Percentiles rank a stretch among this genome's conserved stretches.
Evolutionary conservation across 2,329 filamentous ascomycete genomes (phyloP).

Genomic region (Didymosphaeria variabile): DNA sequence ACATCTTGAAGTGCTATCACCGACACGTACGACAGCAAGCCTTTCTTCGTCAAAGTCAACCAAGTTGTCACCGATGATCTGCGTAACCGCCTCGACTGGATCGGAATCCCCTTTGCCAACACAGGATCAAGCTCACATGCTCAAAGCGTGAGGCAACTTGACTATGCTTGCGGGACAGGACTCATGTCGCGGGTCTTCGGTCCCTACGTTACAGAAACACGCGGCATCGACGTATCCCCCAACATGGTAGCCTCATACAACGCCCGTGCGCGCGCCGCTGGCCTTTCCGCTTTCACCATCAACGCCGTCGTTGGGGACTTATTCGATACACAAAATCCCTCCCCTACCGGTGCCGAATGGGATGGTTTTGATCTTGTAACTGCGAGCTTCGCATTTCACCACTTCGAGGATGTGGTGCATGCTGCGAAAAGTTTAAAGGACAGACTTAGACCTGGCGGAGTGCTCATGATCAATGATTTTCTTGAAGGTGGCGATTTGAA

Average conservation of each 20-base stretch:
- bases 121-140: slow-evolving; percentile 40
- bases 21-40: slow-evolving; percentile 64
- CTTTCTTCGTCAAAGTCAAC: slow-evolving; percentile 62
- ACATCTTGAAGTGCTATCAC: slow-evolving; percentile 58
- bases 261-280: slow-evolving; percentile 54
- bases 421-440: slow-evolving; percentile 67
- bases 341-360: slow-evolving; percentile 39
- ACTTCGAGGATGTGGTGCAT: slow-evolving; percentile 66
- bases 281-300: slow-evolving; percentile 28
- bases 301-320: slow-evolving; percentile 48
- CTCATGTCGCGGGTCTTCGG: slow-evolving; percentile 70
- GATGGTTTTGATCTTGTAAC: slow-evolving; percentile 54
- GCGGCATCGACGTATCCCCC: slow-evolving; percentile 75
- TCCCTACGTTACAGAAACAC: slow-evolving; percentile 68
- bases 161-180: slow-evolving; percentile 81
- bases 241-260: slow-evolving; percentile 77
- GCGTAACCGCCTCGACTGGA: slow-evolving; percentile 64
- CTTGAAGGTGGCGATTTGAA: slow-evolving; percentile 60
- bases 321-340: slow-evolving; percentile 36
- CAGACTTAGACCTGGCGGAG: slow-evolving; percentile 71
- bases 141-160: slow-evolving; percentile 64
- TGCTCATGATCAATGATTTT: slow-evolving; percentile 74
- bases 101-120: slow-evolving; percentile 66
- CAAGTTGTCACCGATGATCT: slow-evolving; percentile 65
- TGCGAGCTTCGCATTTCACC: slow-evolving; percentile 57